Base-by-base conservation (phyloP, 2,329 filamentous ascomycete genomes). In the Teratosphaeria destructans region DNA sequence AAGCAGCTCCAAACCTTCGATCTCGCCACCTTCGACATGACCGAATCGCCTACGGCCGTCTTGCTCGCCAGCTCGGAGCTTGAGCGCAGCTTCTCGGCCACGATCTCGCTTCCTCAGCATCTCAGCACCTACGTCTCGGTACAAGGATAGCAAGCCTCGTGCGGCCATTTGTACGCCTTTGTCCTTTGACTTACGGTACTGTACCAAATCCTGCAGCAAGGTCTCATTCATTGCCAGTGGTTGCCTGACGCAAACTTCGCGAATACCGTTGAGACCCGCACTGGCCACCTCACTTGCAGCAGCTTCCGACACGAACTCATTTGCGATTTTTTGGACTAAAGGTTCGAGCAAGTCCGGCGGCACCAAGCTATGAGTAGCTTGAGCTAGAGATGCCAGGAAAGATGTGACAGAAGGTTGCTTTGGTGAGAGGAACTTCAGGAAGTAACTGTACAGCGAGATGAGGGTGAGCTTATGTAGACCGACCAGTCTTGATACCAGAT, bases 161-260 rank as follows among this genome's bases (percentile, higher is more conserved):
- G 93, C 91, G 7, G 94, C 94, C 94, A 99, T 97, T 83, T 95
- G 92, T n/a, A 94, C 89, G 61, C 93, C 92, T 79, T 97, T 99
- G 71, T 99, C 94, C 72, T 99, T 99, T 71, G 90, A 95, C 79
- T 95, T 96, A 62, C 90, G 85, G 76, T 99, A 97, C 78, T 94
- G 88, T 10, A 97, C 91, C 57, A 99, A 77, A 78, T 99, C 94
- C 73, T 99, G 93, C 34, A 99, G 77, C n/a, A 99, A 77, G 0
- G 92, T 96, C 65, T 97, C 92, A 57, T 85, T 91, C 89, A 99
- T 97, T 5, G 92, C 92, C n/a, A 97, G 78, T 1, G 94, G 93
- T 70, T 99, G 94, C 64, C 94, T 83, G 2, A 86, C 87, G 73
- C 93, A 96, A 29, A 99, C 89, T 71, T 99, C 94, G 56, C 94